Evolutionary conservation across 768 basidiomycete genomes (phyloP).

Genomic region (Pulveroboletus sp.): DNA sequence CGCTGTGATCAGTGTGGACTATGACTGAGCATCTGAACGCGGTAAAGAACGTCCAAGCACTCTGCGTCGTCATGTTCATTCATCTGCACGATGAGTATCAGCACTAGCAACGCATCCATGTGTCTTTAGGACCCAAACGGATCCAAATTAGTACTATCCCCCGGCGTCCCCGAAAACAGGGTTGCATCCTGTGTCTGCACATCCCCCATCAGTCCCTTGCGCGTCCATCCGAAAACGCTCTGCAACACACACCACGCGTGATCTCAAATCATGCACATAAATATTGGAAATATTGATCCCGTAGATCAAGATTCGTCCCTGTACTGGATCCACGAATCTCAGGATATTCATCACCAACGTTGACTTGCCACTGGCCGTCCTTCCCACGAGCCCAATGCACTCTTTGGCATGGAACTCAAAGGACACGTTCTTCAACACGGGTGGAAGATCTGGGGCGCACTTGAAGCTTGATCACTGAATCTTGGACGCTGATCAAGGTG

Average conservation of each 20-base stretch:
- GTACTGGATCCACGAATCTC: conserved; percentile 78
- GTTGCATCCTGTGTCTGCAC: conserved; percentile 70
- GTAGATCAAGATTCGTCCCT: conserved; percentile 77
- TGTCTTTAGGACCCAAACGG: conserved; percentile 47
- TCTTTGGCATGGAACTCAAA: conserved; percentile 72
- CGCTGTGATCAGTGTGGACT: conserved; percentile 47
- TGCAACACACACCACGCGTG: conserved; percentile 52
- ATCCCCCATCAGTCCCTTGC: background rate
- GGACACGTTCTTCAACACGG: conserved; percentile 73
- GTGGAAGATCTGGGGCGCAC: conserved; percentile 82
- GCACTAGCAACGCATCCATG: background rate
- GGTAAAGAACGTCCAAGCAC: conserved; percentile 74
- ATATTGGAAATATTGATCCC: conserved; percentile 87
- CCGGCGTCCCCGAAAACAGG: conserved; percentile 75
- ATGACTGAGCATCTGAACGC: conserved; percentile 73
- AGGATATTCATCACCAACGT: conserved; percentile 86
- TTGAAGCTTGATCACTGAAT: conserved; percentile 77
- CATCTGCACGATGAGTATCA: conserved; percentile 38
- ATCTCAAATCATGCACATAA: conserved; percentile 80
- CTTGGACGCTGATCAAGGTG: conserved; percentile 63
- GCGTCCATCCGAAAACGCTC: conserved; percentile 2
- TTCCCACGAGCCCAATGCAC: conserved; percentile 75
- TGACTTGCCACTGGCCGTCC: conserved; percentile 81
- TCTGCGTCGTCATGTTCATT: conserved; percentile 79
- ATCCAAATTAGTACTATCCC: conserved; percentile 78